phyloP scores from a whole-genome alignment of 768 basidiomycete genomes.

The Boletus edulis region DNA sequence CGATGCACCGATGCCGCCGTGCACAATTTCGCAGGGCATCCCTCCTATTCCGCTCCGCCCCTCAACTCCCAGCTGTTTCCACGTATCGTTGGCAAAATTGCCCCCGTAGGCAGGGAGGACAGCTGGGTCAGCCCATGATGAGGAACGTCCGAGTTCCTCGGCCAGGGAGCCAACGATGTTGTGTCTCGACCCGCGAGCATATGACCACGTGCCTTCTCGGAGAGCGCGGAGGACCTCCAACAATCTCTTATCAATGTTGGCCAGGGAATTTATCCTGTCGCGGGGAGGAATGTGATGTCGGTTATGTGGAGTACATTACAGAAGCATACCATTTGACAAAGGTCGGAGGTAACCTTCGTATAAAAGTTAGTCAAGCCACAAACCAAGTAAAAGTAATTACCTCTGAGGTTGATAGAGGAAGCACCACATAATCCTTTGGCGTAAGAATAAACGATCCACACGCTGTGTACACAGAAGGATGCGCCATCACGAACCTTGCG shows the following conservation, averaged over 20 bases:
- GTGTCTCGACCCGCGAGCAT: constrained; percentile 43
- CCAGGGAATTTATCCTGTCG: constrained; percentile 62
- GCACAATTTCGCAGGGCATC: constrained; percentile 73
- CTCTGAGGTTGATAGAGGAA: constrained; percentile 77
- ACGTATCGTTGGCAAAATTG: constrained; percentile 43
- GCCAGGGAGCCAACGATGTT: constrained; percentile 47
- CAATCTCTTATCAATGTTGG: constrained; percentile 62
- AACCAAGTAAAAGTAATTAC: constrained; percentile 32
- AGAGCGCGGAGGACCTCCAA: constrained; percentile 52
- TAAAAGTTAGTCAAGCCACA: neutral
- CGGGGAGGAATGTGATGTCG: neutral
- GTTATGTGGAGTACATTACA: neutral
- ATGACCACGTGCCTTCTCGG: constrained; percentile 59
- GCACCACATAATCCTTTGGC: constrained; percentile 81
- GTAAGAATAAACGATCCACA: constrained; percentile 1
- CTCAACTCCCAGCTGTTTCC: constrained; percentile 55
- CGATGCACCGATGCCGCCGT: constrained; percentile 49
- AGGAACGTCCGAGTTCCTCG: constrained; percentile 53
- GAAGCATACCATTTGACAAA: constrained; percentile 61
- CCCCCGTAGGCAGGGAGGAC: constrained; percentile 65
- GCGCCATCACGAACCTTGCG: constrained; percentile 51
- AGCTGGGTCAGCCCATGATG: constrained; percentile 61
- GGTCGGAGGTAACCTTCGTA: constrained; percentile 34
- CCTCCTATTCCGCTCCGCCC: constrained; percentile 60
- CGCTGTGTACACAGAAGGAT: neutral